Conservation (phyloP, 2,329 filamentous ascomycete species). For the Scortechinia acanthostroma region DNA sequence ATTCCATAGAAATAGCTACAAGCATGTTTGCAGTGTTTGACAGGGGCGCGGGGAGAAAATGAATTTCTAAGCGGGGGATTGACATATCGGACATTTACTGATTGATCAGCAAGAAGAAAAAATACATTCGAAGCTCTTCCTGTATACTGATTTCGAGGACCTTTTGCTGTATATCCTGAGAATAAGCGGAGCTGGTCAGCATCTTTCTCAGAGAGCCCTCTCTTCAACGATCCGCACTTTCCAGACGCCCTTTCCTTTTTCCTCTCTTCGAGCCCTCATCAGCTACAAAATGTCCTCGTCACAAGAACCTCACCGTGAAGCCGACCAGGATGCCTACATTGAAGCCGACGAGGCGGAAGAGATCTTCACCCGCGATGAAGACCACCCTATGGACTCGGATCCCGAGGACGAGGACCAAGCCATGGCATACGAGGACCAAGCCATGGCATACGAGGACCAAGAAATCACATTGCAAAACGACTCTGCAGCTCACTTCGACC, state of each 20-base stretch:
- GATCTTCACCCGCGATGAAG: constrained; percentile 49
- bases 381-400: constrained; percentile 59
- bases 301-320: constrained; percentile 17
- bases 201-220: no score
- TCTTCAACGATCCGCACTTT: no score
- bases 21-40: constrained; percentile 2
- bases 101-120: neutral
- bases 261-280: neutral
- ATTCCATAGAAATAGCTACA: neutral
- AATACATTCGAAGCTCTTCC: no score
- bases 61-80: constrained; percentile 1
- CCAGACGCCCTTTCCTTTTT: no score
- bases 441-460: constrained; percentile 25
- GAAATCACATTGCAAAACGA: constrained; percentile 65
- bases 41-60: neutral
- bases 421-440: constrained; percentile 30
- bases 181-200: no score
- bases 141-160: no score
- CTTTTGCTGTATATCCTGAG: no score
- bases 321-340: constrained; percentile 52
- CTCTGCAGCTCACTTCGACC: constrained; percentile 64
- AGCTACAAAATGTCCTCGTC: neutral
- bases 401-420: constrained; percentile 44
- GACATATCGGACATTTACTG: no score
- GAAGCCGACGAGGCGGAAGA: constrained; percentile 61